phyloP scores from a whole-genome alignment of 148 eudicot species.

The Euryodendron excelsum region DNA sequence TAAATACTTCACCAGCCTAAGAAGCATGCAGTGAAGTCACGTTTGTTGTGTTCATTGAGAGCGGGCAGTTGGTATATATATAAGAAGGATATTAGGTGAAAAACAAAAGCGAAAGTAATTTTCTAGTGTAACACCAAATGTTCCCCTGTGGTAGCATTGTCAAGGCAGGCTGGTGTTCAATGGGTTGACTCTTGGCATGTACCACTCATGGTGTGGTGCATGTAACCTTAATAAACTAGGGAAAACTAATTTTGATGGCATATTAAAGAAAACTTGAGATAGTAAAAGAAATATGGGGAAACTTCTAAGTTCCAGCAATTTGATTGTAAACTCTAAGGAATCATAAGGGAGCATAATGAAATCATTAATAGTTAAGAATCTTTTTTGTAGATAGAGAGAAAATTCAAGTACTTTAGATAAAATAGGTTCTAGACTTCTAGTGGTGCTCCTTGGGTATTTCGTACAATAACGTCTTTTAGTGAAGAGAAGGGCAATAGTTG shows the following conservation, averaged over 20 bases:
- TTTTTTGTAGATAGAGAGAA: neutral
- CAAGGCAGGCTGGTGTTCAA: neutral
- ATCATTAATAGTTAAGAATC: neutral
- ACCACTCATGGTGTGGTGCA: too few relatives aligned
- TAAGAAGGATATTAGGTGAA: too few relatives aligned
- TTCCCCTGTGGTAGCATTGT: neutral
- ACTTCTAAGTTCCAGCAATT: neutral
- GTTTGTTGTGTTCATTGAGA: too few relatives aligned
- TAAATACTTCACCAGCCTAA: too few relatives aligned
- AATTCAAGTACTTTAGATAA: neutral
- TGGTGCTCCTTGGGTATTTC: neutral
- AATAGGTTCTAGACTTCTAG: neutral
- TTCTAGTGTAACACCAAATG: neutral
- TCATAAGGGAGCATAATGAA: neutral
- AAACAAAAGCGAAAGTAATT: too few relatives aligned
- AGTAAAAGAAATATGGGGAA: neutral
- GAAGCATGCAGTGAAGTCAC: too few relatives aligned
- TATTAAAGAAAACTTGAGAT: neutral
- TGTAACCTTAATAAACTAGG: too few relatives aligned
- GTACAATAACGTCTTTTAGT: neutral
- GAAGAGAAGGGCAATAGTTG: neutral
- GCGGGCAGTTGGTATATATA: too few relatives aligned
- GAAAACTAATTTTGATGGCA: neutral
- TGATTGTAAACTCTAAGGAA: neutral
- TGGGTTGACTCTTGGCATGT: too few relatives aligned